Percentiles rank a stretch among this genome's conserved stretches.
phyloP scores from a whole-genome alignment of 345 rosid genomes.

The Citrus sinensis region DVS_A1.0 CM039165.1:34879501-34880000 shows the following conservation, averaged over 20 bases:
- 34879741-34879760: neutral
- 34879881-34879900: conserved; percentile 90
- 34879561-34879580: neutral
- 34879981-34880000: conserved; percentile 63
- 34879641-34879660: neutral
- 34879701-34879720: conserved; percentile 92
- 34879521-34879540: neutral
- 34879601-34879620: neutral
- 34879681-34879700: conserved; percentile 87
- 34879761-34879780: neutral
- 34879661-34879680: conserved; percentile 20
- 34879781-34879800: neutral
- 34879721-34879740: conserved; percentile 46
- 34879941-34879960: no score
- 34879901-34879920: conserved; percentile 30
- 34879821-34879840: neutral
- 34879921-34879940: neutral
- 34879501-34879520: neutral
- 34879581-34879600: neutral
- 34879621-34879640: neutral
- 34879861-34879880: conserved; percentile 71
- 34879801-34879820: neutral
- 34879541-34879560: neutral
- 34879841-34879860: conserved; percentile 75
- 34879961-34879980: neutral